Evolutionary conservation across 805 yeast genomes (phyloP).

Genomic region (Saturnispora kantuleensis): DNA sequence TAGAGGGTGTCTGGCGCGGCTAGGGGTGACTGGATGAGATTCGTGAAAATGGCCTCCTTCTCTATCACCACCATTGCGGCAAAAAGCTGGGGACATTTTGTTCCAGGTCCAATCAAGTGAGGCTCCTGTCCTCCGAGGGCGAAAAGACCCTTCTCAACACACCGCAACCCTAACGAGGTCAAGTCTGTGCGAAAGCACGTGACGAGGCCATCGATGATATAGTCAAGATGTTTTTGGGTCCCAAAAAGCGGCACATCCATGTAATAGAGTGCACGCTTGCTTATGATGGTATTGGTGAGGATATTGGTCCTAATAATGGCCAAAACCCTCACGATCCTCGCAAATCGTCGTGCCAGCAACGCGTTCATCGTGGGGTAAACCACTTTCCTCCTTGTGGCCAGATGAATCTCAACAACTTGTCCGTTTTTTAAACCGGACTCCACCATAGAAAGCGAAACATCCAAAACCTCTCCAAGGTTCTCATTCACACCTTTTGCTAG

Average conservation of each 20-base stretch:
- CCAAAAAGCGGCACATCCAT: slow-evolving; percentile 43
- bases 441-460: slow-evolving; percentile 14
- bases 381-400: slow-evolving; percentile 6
- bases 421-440: slow-evolving; percentile 24
- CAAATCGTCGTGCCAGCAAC: slow-evolving; percentile 15
- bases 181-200: slow-evolving; percentile 30
- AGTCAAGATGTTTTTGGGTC: slow-evolving; percentile 34
- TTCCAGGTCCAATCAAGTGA: slow-evolving; percentile 5
- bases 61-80: slow-evolving; percentile 34
- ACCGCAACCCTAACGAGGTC: slow-evolving; percentile 33
- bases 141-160: slow-evolving; percentile 46
- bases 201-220: slow-evolving; percentile 30
- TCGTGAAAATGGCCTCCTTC: slow-evolving; percentile 41
- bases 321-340: slow-evolving; percentile 17
- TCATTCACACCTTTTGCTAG: neutral
- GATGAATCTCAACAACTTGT: slow-evolving; percentile 14
- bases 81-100: slow-evolving; percentile 10
- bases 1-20: slow-evolving; percentile 19
- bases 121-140: neutral
- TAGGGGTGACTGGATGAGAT: slow-evolving; percentile 15
- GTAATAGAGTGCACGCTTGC: slow-evolving; percentile 52
- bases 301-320: slow-evolving; percentile 15
- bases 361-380: slow-evolving; percentile 17
- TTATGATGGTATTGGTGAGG: slow-evolving; percentile 17
- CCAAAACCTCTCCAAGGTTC: neutral